phyloP scores from a whole-genome alignment of 192 early-diverging fungal species.

The Coemansia sp. region DNA sequence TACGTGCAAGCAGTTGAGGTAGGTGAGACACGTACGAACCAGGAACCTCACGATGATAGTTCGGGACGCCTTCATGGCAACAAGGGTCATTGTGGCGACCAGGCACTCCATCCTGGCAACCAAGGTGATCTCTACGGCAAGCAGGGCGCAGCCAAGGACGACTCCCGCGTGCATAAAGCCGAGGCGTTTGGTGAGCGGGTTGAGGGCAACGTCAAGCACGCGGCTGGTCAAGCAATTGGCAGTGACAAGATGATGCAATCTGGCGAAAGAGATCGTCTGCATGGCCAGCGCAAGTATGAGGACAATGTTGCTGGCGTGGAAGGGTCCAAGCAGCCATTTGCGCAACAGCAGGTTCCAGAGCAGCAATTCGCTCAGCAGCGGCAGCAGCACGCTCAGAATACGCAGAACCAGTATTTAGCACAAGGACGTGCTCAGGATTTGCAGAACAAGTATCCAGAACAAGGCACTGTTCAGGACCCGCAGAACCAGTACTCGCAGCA shows the following conservation, averaged over 20 bases:
- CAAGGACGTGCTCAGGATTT: no score
- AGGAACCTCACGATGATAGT: not conserved
- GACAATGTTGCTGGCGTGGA: no score
- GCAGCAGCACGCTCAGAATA: not conserved
- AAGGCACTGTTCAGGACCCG: not conserved
- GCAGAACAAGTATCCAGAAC: no score
- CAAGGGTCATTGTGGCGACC: no score
- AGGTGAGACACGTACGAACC: not conserved
- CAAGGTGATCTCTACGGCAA: no score
- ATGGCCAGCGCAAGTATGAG: not conserved
- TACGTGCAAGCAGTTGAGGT: not conserved
- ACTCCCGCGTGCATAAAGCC: no score
- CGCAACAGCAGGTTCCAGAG: not conserved
- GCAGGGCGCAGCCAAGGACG: no score
- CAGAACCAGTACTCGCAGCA: not conserved
- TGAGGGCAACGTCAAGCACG: not conserved
- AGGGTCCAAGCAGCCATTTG: not conserved
- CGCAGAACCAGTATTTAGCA: not conserved
- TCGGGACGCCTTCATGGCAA: no score
- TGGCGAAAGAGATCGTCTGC: not conserved
- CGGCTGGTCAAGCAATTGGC: not conserved
- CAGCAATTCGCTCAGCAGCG: not conserved
- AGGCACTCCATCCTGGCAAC: no score
- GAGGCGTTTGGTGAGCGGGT: not conserved
- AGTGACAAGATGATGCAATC: not conserved